phyloP scores from a whole-genome alignment of 345 rosid genomes.

The Aquilaria sinensis region DNA sequence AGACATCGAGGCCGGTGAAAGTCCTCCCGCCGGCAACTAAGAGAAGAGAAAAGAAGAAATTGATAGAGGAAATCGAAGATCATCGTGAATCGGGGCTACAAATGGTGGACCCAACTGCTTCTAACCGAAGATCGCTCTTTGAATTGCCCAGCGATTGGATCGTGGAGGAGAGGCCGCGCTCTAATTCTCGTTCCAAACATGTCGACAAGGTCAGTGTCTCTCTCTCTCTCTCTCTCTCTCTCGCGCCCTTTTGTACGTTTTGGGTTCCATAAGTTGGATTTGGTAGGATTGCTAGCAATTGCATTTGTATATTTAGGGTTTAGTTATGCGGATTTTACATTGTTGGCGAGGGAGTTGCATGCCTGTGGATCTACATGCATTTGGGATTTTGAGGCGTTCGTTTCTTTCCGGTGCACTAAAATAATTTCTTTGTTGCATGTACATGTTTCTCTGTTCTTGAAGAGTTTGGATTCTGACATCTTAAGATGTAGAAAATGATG shows the following conservation, averaged over 20 bases:
- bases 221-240: not conserved
- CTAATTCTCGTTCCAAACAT: slow-evolving; percentile 16
- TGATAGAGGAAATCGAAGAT: not conserved
- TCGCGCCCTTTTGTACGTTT: no score
- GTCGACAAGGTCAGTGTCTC: slow-evolving; percentile 20
- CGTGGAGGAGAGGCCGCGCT: slow-evolving; percentile 26
- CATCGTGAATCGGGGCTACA: slow-evolving; percentile 18
- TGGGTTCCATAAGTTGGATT: not conserved
- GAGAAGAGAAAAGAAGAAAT: no score
- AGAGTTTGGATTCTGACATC: no score
- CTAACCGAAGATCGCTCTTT: slow-evolving; percentile 10
- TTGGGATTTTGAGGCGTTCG: not conserved
- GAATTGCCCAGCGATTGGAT: slow-evolving; percentile 47
- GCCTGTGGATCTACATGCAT: not conserved
- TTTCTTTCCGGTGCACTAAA: no score
- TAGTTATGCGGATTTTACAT: not conserved
- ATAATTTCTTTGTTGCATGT: no score
- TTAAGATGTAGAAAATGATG: no score
- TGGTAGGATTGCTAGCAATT: no score
- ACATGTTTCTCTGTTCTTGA: no score
- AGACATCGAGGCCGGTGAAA: no score
- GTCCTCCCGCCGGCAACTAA: no score
- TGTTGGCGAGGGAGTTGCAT: not conserved
- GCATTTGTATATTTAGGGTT: no score
- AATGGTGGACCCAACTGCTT: slow-evolving; percentile 15